Base-by-base conservation (phyloP, 495 filamentous ascomycete species). In the Neurospora discreta region DNA sequence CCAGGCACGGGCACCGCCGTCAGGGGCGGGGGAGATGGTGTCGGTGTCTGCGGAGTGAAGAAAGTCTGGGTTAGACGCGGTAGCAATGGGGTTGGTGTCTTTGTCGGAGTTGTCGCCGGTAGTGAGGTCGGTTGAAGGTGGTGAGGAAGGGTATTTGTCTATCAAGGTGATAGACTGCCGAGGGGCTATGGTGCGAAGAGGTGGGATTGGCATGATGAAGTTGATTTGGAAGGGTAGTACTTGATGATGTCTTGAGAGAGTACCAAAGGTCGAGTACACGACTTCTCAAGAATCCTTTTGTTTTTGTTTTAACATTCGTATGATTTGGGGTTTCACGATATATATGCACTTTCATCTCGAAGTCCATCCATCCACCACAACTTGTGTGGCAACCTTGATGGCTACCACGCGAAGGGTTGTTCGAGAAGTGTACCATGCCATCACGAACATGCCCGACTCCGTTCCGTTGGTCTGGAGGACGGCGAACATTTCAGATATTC, bases 1-100 rank as follows among this genome's bases (percentile, higher is more conserved):
- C 78, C 77, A 80, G 23, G 77, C 77, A 13, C 69, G 71, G 68
- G 68, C 7, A 1, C 78, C 77, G 74, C 77, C 77, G 30, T 80
- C 77, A 39, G 78, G 78, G 2, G 74, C 73, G 9, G 72, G 69
- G 2, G 43, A 11, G 60, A 43, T 52, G 42, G 2, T 3, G 41
- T 8, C 1, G 3, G 42, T 1, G 20, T 13, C 10, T 20, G 20
- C 2, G n/a, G n/a, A n/a, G 41, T 42, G 41, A 42, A 42, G 18
- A 44, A 20, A 3, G 4, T 46, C 9, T 46, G 43, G 43, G n/a
- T 46, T 9, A n/a, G n/a, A 20, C n/a, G 20, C 69, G 15, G 41
- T 58, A 43, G 38, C 7, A 30, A 36, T 36, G 20, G 23, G 40
- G 69, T 67, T 30, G n/a, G 46, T 11, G 52, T 38, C 46, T 71